Evolutionary conservation across 129 eudicot genomes (phyloP), one percentile per base, ranked within the genome.

Genomic region (Lactuca sativa): DNA sequence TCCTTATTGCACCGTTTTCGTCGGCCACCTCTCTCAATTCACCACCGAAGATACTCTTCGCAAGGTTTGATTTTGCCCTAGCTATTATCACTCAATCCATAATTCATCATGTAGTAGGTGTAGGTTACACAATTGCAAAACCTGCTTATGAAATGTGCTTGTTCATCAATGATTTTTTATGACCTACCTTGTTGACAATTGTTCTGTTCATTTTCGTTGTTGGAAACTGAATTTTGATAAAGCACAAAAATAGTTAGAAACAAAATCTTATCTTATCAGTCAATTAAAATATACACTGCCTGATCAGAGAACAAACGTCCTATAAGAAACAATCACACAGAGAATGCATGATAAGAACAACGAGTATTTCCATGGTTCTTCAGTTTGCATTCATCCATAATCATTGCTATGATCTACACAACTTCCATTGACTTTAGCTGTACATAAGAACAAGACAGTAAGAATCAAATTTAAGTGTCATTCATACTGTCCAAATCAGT

Each of bases 1-100:
- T 77, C 93, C 97, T 69, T 87, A 87, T 69, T 90, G 85, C 78
- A 90, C 93, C 60, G 57, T 95, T 44, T 95, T 95, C 54, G 89
- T 95, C 16, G 93, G 86, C 25, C 93, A 76, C 43, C 90, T 95
- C 71, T 87, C 92, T 80, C 91, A 73, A 33, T 64, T 77, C 59
- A 90, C 99, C 30, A 83, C 89, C 9, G 97, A 95, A 77, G 83
- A 87, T 34, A 71, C 96, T 55, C 86, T 95, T 52, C 86, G 65
- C 58, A 68, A 81, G 91, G 98, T 92, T 41, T 25, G 9, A 11
- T 77, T 71, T 74, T 77, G 70, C 57, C 49, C 67, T 64, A 41
- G 47, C 25, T 54, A 0, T 64, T 25, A 14, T 36, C 14, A 15
- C 9, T 64, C 44, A 4, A 9, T 56, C 66, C 4, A 44, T 53